Percentiles rank a stretch among this genome's conserved stretches.
Evolutionary conservation across 352 stramenopile species (phyloP).

Genomic region (Globisporangium sylvaticum): DNA sequence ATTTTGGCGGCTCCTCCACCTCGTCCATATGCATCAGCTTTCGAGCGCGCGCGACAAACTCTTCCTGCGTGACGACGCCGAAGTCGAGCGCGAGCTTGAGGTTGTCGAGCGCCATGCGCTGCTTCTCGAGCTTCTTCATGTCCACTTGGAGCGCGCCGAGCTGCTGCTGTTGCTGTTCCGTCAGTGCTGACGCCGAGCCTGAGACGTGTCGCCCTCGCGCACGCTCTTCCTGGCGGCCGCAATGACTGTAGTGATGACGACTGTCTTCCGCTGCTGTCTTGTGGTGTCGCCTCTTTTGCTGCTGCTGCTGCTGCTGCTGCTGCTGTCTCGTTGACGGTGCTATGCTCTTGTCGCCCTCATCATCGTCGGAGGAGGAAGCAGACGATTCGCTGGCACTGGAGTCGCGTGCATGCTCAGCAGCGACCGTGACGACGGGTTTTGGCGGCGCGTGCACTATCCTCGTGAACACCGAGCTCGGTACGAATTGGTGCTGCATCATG

Average conservation of each 20-base stretch:
- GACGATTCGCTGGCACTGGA: neutral
- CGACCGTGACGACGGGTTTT: neutral
- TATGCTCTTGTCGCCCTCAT: neutral
- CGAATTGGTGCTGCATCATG: too few species aligned
- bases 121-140: constrained; percentile 2
- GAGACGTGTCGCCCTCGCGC: neutral
- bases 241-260: neutral
- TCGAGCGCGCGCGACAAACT: neutral
- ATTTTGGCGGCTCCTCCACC: neutral
- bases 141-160: neutral
- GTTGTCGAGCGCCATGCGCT: neutral
- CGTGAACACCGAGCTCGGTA: too few species aligned
- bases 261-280: neutral
- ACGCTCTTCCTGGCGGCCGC: neutral
- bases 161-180: neutral
- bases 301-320: too few species aligned
- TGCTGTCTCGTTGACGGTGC: neutral
- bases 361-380: neutral
- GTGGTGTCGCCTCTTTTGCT: neutral
- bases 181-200: neutral
- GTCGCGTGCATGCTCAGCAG: neutral
- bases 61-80: neutral
- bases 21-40: neutral
- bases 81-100: constrained; percentile 1
- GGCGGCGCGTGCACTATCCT: too few species aligned